A percentile compares a stretch with the other conserved stretches of the same genome.
Evolutionary conservation across 345 rosid genomes (phyloP).

Genomic region (Pseudoturritis turrita): DNA sequence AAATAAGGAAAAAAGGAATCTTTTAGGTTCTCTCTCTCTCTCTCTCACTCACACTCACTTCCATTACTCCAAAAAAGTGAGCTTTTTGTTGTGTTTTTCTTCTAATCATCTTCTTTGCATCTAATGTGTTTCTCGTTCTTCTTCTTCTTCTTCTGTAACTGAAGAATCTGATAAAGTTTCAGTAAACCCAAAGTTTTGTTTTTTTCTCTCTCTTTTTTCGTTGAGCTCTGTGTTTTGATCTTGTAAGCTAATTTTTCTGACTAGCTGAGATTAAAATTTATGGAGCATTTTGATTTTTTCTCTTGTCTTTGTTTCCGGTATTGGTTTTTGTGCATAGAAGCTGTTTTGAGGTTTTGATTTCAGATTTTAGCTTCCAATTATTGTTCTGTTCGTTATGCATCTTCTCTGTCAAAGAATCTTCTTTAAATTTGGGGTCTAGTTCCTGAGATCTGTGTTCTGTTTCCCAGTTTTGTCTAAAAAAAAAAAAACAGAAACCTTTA

Average conservation of each 20-base stretch:
- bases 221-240: conserved; percentile 25
- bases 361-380: neutral
- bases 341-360: neutral
- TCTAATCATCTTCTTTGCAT: conserved; percentile 9
- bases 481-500: neutral
- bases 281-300: neutral
- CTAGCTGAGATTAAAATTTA: conserved; percentile 1
- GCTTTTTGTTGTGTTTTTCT: neutral
- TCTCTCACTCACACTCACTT: conserved; percentile 26
- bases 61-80: conserved; percentile 22
- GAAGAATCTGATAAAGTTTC: conserved; percentile 12
- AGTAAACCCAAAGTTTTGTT: conserved; percentile 2
- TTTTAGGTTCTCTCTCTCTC: conserved; percentile 16
- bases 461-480: neutral
- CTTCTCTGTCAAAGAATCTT: neutral
- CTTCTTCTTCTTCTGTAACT: conserved; percentile 1
- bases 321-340: neutral
- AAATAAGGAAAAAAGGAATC: conserved; percentile 22
- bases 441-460: conserved; percentile 20
- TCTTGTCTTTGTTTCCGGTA: neutral
- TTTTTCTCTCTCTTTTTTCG: neutral
- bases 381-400: neutral
- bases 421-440: neutral
- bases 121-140: neutral
- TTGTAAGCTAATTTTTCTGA: neutral